phyloP scores from a whole-genome alignment of 192 early-diverging fungal genomes.

The Piromyces finnis region DNA sequence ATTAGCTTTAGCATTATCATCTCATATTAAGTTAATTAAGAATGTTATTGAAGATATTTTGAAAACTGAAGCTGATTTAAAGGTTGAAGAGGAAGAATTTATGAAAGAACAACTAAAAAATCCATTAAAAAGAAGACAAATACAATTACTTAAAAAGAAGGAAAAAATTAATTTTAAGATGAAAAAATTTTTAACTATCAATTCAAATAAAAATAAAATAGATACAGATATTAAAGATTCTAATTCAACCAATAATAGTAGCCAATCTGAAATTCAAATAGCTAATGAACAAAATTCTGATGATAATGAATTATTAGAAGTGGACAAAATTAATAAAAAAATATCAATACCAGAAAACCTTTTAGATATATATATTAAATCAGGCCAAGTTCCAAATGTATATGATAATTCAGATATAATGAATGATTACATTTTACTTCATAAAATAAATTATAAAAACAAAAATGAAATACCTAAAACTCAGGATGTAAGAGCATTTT shows the following conservation, averaged over 20 bases:
- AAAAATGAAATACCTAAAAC: not conserved
- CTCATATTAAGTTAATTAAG: not conserved
- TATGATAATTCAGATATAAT: not conserved
- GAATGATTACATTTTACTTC: not conserved
- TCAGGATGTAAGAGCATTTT: not conserved
- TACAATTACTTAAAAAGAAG: not conserved
- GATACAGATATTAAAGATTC: not conserved
- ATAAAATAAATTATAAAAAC: not conserved
- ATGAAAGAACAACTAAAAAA: not conserved
- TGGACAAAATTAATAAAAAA: not conserved
- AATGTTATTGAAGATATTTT: not conserved
- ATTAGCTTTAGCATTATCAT: not conserved
- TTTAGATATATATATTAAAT: not conserved
- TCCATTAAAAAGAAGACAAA: not conserved
- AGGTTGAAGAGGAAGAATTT: not conserved
- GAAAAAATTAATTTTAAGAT: not conserved
- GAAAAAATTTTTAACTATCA: not conserved
- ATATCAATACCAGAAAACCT: not conserved
- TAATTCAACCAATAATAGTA: not conserved
- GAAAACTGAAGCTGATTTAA: not conserved
- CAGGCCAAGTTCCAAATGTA: not conserved
- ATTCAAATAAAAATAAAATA: not conserved
- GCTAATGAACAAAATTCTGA: not conserved
- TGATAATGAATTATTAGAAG: not conserved
- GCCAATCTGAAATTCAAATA: not conserved